Conservation (phyloP, 495 filamentous ascomycete genomes). For the Neurospora terricola region DNA sequence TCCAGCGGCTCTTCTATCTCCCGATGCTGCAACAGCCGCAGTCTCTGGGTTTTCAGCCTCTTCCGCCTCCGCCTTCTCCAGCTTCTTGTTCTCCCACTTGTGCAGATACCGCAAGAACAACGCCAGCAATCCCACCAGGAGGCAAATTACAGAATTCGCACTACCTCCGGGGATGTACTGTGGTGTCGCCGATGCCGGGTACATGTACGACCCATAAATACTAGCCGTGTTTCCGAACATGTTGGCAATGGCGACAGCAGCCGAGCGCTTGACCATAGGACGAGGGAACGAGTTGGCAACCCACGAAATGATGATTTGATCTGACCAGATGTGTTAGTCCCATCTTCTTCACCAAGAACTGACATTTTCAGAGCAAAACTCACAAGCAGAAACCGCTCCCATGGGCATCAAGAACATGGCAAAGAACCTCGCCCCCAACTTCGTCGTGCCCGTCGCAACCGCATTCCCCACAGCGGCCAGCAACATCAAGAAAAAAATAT, state of each 20-base stretch:
- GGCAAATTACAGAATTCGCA: constrained; percentile 39
- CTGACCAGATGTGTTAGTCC: constrained; percentile 6
- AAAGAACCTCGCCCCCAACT: constrained; percentile 38
- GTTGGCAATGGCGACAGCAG: constrained; percentile 44
- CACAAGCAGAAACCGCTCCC: constrained; percentile 35
- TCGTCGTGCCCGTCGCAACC: constrained; percentile 34
- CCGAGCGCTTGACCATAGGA: constrained; percentile 43
- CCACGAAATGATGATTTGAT: constrained; percentile 43
- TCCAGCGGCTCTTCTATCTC: constrained; percentile 6
- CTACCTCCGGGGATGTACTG: constrained; percentile 36
- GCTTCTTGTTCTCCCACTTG: constrained; percentile 38
- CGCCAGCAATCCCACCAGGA: constrained; percentile 29
- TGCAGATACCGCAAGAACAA: constrained; percentile 35
- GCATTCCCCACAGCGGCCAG: constrained; percentile 42
- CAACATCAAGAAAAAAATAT: constrained; percentile 34
- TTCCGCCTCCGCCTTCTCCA: constrained; percentile 30
- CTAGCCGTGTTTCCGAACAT: constrained; percentile 43
- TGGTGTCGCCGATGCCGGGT: constrained; percentile 38
- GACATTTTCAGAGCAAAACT: background rate
- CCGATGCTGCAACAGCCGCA: background rate
- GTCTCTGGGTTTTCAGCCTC: constrained; percentile 11
- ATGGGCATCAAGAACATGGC: constrained; percentile 42
- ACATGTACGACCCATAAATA: constrained; percentile 50
- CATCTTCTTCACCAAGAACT: background rate
- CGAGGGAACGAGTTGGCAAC: constrained; percentile 43